Base-by-base conservation (phyloP, 352 stramenopile species). In the Globisporangium takayamanum region DNA sequence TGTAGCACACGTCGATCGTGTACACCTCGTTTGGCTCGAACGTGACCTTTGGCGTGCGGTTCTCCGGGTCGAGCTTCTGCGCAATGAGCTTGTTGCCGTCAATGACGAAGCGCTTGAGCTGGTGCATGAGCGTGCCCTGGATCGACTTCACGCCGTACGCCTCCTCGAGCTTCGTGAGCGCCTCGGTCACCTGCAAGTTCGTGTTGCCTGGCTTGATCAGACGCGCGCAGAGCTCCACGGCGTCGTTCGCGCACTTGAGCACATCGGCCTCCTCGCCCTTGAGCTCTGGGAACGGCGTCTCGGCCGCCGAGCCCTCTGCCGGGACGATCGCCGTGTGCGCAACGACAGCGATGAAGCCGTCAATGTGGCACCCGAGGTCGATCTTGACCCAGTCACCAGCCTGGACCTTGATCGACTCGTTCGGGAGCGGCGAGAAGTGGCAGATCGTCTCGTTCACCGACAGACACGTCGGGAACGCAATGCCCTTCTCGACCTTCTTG, bases 351-450 rank as follows among this genome's bases (percentile, higher is more conserved):
- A 99, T 98, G 88, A 98, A 99, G 59, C 97, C 97, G 70, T 99
- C 97, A 69, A 99, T 98, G 86, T 99, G 97, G 74, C 96, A 99
- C 55, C 97, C 98, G 47, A 99, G 72, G 83, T 99, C 98, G 63
- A 95, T 93, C 72, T 95, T 95, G 64, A 95, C 86, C 84, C 84
- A 93, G 72, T 95, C 86, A 41, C 86, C 86, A 16, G 81, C 86
- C 73, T 92, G 75, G 28, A 95, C 63, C 37, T 45, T 63, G 45
- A 87, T 50, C 26, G 84, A 97, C 55, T 97, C 89, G 51, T 68
- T 90, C n/a, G 78, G 59, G 39, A 99, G 81, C 2, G 98, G 98
- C 52, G 94, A 99, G 77, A 92, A 97, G 81, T 99, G 98, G 80
- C 97, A 99, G 48, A 99, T 88, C 55, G 97, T 80, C 69, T 99